phyloP scores from a whole-genome alignment of 2,329 filamentous ascomycete genomes.

The Fusarium sp. region DNA sequence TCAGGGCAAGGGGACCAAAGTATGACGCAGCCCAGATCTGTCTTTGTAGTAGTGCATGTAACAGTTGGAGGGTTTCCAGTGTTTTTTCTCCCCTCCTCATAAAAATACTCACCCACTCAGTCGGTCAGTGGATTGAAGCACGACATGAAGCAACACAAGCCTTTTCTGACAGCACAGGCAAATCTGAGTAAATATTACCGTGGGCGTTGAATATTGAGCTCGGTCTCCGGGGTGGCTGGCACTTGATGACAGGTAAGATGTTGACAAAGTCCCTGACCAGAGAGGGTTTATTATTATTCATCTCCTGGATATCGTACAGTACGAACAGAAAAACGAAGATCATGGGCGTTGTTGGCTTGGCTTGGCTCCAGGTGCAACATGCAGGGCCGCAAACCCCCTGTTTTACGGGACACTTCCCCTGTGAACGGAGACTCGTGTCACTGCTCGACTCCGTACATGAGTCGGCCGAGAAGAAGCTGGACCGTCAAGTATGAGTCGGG shows the following conservation, averaged over 20 bases:
- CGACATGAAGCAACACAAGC: slow-evolving; percentile 8
- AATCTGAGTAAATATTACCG: neutral
- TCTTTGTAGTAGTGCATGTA: slow-evolving; percentile 20
- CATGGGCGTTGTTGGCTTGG: slow-evolving; percentile 14
- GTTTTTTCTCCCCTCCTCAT: neutral
- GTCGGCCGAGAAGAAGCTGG: slow-evolving; percentile 30
- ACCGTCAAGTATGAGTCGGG: slow-evolving; percentile 21
- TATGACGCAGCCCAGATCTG: slow-evolving; percentile 39
- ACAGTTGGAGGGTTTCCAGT: slow-evolving; percentile 17
- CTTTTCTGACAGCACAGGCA: slow-evolving; percentile 13
- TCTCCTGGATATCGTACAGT: neutral
- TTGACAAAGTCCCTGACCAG: slow-evolving; percentile 8
- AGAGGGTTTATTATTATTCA: neutral
- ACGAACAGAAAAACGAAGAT: slow-evolving; percentile 9
- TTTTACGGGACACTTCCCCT: slow-evolving; percentile 11
- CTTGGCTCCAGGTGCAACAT: neutral
- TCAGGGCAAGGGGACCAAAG: slow-evolving; percentile 25
- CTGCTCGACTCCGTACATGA: slow-evolving; percentile 18
- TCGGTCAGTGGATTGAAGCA: slow-evolving; percentile 11
- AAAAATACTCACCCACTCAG: neutral
- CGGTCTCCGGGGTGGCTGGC: slow-evolving; percentile 14
- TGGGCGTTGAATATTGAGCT: slow-evolving; percentile 25
- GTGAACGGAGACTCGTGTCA: slow-evolving; percentile 25
- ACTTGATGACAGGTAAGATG: slow-evolving; percentile 17
- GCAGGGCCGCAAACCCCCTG: slow-evolving; percentile 29